A percentile compares a stretch with the other conserved stretches of the same genome.
These are phyloP conservation scores for Sphagnum fallax DNA, from an alignment of 228 moss, liverwort and hornwort species.

Conservation along the genomic window DNA sequence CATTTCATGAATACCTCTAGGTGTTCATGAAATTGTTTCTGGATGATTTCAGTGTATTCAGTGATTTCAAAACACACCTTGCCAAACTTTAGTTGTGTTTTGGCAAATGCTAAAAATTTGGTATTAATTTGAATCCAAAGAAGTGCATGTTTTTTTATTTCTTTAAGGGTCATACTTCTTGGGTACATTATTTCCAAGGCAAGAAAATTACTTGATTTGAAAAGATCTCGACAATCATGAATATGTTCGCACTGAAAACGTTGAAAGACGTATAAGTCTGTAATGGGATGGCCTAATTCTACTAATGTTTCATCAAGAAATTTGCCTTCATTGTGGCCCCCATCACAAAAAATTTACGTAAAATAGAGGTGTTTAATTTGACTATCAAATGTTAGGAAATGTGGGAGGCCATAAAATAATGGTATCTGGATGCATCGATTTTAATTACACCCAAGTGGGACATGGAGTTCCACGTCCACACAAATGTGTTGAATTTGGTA, in stretches of 20 bases:
- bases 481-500: not conserved
- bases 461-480: constrained; percentile 2
- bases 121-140: not conserved
- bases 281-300: constrained; percentile 2
- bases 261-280: not conserved
- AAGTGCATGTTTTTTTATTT: not conserved
- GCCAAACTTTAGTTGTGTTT: constrained; percentile 1
- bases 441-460: constrained; percentile 2
- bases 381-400: not conserved
- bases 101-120: not conserved
- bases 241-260: not conserved
- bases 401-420: not conserved
- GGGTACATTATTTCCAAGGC: not conserved
- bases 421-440: not conserved
- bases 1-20: constrained; percentile 6
- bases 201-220: not conserved
- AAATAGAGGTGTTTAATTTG: not conserved
- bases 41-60: constrained; percentile 6
- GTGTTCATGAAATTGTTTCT: constrained; percentile 20
- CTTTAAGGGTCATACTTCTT: not conserved
- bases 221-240: no score
- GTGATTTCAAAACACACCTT: not conserved
- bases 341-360: not conserved
- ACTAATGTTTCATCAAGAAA: not conserved
- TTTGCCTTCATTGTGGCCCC: not conserved